Percentiles rank a stretch among this genome's conserved stretches.
Evolutionary conservation across 2,329 filamentous ascomycete species (phyloP).

Genomic region (Aspergillus tubingensis): DNA sequence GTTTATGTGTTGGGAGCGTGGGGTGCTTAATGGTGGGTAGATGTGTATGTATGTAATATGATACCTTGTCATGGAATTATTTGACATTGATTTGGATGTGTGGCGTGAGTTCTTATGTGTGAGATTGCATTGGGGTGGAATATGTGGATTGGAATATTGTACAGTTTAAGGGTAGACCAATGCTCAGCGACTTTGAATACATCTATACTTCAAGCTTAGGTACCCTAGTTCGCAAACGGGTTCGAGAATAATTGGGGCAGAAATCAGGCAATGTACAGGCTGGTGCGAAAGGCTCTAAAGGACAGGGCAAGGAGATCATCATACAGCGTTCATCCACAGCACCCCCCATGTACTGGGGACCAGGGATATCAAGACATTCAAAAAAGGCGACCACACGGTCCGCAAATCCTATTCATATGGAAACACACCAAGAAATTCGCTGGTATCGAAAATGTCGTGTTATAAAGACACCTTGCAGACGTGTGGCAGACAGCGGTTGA

Average conservation of each 20-base stretch:
- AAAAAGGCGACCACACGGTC: background rate
- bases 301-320: background rate
- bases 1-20: background rate
- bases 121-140: background rate
- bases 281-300: background rate
- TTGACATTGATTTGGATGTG: background rate
- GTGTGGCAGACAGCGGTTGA: background rate
- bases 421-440: background rate
- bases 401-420: background rate
- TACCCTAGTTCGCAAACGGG: background rate
- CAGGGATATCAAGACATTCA: background rate
- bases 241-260: background rate
- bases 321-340: background rate
- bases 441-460: slow-evolving; percentile 6
- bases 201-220: background rate
- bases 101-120: background rate
- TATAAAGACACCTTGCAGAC: background rate
- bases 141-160: background rate
- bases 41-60: background rate
- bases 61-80: slow-evolving; percentile 3
- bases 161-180: background rate
- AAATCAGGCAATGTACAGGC: slow-evolving; percentile 7
- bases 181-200: background rate
- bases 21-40: background rate
- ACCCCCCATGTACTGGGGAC: background rate